Conservation (phyloP, 345 rosid genomes). For the Isatis tinctoria region DNA sequence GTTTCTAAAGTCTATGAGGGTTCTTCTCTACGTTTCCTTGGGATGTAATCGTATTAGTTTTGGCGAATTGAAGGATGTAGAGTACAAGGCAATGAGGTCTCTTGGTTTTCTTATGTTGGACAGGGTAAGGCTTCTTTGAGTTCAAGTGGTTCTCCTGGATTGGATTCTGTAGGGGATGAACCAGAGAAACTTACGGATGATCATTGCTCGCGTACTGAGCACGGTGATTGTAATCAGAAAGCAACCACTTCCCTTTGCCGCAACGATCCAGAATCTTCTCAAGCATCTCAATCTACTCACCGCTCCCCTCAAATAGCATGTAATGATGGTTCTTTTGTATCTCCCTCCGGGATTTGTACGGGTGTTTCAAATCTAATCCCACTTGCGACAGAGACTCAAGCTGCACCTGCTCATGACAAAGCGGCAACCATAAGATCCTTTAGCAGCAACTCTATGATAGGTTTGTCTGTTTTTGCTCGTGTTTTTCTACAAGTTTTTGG, state of each 20-base stretch:
- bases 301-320: slow-evolving; percentile 14
- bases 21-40: background rate
- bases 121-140: slow-evolving; percentile 33
- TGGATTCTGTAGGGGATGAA: slow-evolving; percentile 17
- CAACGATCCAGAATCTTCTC: slow-evolving; percentile 9
- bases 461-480: slow-evolving; percentile 32
- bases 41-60: background rate
- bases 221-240: slow-evolving; percentile 17
- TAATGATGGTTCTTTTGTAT: slow-evolving; percentile 15
- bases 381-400: slow-evolving; percentile 12
- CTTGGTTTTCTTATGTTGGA: slow-evolving; percentile 1
- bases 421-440: slow-evolving; percentile 16
- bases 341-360: slow-evolving; percentile 24
- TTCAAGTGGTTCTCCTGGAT: slow-evolving; percentile 19
- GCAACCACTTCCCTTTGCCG: slow-evolving; percentile 12
- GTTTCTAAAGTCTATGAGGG: background rate
- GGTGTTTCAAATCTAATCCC: slow-evolving; percentile 16
- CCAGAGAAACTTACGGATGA: background rate
- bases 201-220: slow-evolving; percentile 1
- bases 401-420: slow-evolving; percentile 14
- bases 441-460: slow-evolving; percentile 31
- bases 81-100: background rate
- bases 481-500: background rate
- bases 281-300: slow-evolving; percentile 18
- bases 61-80: background rate